A percentile compares a stretch with the other conserved stretches of the same genome.
These are phyloP conservation scores for Pythium brachiatum DNA, from an alignment of 352 stramenopile genomes.

Conservation along the genomic window DNA sequence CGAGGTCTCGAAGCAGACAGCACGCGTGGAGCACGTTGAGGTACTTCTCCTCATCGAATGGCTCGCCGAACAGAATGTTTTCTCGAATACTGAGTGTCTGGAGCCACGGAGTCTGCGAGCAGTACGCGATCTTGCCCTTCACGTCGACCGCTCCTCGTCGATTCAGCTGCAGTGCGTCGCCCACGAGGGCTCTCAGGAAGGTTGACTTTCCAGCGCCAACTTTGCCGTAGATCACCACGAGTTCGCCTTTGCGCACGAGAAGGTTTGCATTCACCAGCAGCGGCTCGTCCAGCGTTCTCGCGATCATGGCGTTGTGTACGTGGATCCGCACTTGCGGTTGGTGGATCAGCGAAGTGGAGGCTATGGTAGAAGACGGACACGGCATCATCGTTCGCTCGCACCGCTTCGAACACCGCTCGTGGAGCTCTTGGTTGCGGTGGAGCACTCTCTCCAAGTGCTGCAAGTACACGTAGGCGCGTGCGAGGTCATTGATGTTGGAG, in stretches of 20 bases:
- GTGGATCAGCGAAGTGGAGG: conserved; percentile 8
- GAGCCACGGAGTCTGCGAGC: conserved; percentile 84
- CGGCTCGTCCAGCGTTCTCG: conserved; percentile 14
- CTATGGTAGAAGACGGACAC: not conserved
- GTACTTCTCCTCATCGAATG: conserved; percentile 36
- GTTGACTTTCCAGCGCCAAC: conserved; percentile 33
- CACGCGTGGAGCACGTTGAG: conserved; percentile 50
- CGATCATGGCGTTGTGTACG: conserved; percentile 20
- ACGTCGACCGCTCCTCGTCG: conserved; percentile 23
- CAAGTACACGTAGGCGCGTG: conserved; percentile 14
- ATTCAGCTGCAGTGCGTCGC: conserved; percentile 21
- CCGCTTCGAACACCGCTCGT: conserved; percentile 4
- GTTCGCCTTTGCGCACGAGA: conserved; percentile 23
- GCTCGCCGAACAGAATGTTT: conserved; percentile 90
- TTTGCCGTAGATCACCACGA: conserved; percentile 33
- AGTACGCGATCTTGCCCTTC: conserved; percentile 44
- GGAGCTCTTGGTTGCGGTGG: not conserved
- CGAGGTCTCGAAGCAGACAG: conserved; percentile 78
- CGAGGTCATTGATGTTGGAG: conserved; percentile 14
- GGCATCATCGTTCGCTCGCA: conserved; percentile 11
- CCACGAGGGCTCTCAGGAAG: conserved; percentile 26
- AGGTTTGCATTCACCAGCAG: conserved; percentile 16
- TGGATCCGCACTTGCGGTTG: conserved; percentile 16
- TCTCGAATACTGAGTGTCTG: conserved; percentile 88
- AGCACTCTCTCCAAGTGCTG: conserved; percentile 12